These are phyloP conservation scores for Umbelopsis isabellina DNA, from an alignment of 192 early-diverging fungal genomes.

Conservation along the genomic window DNA sequence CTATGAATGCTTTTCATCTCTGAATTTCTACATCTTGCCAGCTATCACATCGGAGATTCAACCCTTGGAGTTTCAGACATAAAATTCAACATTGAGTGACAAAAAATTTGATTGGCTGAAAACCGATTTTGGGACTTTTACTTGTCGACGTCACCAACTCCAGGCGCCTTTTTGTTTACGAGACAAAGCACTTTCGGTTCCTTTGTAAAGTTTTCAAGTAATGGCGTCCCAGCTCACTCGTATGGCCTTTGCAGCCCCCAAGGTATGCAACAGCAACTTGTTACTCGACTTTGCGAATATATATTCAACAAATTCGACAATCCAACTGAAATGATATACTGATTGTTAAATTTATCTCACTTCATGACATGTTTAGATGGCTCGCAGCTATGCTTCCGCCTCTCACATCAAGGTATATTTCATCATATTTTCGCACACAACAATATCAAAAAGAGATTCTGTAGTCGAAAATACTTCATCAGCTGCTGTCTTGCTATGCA, in stretches of 20 bases:
- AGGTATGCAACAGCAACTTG: conserved; percentile 22
- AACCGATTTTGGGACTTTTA: not conserved
- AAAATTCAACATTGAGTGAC: not conserved
- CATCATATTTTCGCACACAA: not conserved
- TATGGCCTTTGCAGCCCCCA: conserved; percentile 31
- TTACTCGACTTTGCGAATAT: not conserved
- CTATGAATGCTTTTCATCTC: too few species aligned
- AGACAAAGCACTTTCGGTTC: conserved; percentile 5
- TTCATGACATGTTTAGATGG: conserved; percentile 45
- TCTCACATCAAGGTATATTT: conserved; percentile 52
- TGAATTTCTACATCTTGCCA: too few species aligned
- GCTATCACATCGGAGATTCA: too few species aligned
- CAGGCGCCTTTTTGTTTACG: conserved; percentile 19
- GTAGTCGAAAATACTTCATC: not conserved
- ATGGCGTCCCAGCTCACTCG: conserved; percentile 40
- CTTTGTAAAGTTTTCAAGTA: conserved; percentile 20
- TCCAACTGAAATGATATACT: not conserved
- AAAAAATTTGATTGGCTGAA: conserved; percentile 2
- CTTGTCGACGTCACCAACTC: conserved; percentile 19
- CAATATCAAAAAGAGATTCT: not conserved
- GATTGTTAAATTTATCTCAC: not conserved
- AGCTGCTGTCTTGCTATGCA: not conserved
- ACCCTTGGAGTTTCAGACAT: not conserved
- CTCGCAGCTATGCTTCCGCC: conserved; percentile 63
- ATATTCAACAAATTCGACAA: conserved; percentile 8